Base-by-base conservation (phyloP, 179 eudicot genomes). In the Silene coronaria region DNA sequence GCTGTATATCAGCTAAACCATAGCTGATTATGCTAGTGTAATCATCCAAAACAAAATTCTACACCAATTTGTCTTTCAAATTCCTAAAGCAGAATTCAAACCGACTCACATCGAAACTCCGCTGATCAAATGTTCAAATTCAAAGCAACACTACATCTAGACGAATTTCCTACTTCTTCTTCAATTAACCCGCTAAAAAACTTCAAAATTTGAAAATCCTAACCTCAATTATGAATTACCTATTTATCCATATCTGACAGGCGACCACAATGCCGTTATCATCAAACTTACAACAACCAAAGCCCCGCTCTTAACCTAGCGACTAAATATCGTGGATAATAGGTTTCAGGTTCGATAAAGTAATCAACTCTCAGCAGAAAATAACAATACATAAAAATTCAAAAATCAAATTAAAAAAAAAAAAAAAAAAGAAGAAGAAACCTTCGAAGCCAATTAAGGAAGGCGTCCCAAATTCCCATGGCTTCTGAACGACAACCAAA, bases 381-480 rank as follows among this genome's bases (percentile, higher is more conserved):
- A 61, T 22, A 11, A 17, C 17, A 55, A 55, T 0, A 12, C 23
- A 26, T 16, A 16, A 62, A 59, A 11, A 26, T 61, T 6, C 12
- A 61, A 1, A 61, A 17, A 60, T 45, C 3, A 32, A 10, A 48
- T 28, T 32, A 22, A 9, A 19, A 57, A 34, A 28, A 42, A 30
- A 34, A 68, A 22, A 63, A 14, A 28, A 14, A 9, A 16, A 73
- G 38, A 72, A 60, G 42, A 10, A 51, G 19, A 38, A 71, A 95
- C 99, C 99, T 92, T 84, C 97, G 86, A 68, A 92, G 97, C 97
- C 99, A 92, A 89, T 95, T 91, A 76, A 92, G 97, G 80, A 95
- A 87, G 79, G 96, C 95, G 60, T 95, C 99, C 97, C 95, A 89
- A 27, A 95, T 71, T 77, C 97, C 95, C 99, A 95, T 93, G 77